These are phyloP conservation scores for Nemania serpens DNA, from an alignment of 2,329 filamentous ascomycete species.

Conservation along the genomic window DNA sequence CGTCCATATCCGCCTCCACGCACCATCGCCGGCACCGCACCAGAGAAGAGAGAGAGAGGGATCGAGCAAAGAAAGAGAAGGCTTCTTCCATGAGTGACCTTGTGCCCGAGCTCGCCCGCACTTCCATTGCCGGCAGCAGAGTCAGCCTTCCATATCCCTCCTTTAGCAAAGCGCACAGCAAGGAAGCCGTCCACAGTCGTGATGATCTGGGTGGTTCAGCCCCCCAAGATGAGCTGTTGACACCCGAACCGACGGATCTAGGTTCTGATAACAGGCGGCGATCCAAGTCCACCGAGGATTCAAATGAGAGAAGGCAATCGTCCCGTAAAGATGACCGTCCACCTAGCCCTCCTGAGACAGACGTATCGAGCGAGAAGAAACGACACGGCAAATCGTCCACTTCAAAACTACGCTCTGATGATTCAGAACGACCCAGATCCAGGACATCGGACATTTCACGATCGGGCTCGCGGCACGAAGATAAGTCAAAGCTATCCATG, in stretches of 20 bases:
- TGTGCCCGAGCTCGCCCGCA: constrained; percentile 39
- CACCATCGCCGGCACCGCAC: constrained; percentile 41
- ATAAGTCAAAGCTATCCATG: constrained; percentile 56
- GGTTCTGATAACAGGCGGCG: constrained; percentile 55
- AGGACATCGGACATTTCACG: constrained; percentile 51
- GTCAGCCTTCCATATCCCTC: constrained; percentile 42
- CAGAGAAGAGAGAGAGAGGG: constrained; percentile 39
- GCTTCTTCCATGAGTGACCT: constrained; percentile 41
- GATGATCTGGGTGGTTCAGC: constrained; percentile 51
- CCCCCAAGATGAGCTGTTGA: constrained; percentile 54
- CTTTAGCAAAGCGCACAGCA: constrained; percentile 78
- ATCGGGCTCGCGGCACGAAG: constrained; percentile 53
- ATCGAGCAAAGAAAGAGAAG: constrained; percentile 36
- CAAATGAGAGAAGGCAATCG: constrained; percentile 48
- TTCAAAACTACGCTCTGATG: constrained; percentile 46
- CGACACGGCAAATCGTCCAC: constrained; percentile 43
- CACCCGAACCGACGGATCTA: constrained; percentile 74
- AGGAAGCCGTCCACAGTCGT: constrained; percentile 74
- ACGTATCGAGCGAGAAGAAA: constrained; percentile 55
- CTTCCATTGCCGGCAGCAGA: constrained; percentile 35
- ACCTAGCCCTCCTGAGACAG: constrained; percentile 68
- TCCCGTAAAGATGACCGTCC: constrained; percentile 54
- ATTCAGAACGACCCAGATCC: constrained; percentile 49
- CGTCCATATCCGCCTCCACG: constrained; percentile 32
- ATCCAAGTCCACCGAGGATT: constrained; percentile 54